Evolutionary conservation across 352 stramenopile species (phyloP).

Genomic region (Aphanomyces cochlioides): DNA sequence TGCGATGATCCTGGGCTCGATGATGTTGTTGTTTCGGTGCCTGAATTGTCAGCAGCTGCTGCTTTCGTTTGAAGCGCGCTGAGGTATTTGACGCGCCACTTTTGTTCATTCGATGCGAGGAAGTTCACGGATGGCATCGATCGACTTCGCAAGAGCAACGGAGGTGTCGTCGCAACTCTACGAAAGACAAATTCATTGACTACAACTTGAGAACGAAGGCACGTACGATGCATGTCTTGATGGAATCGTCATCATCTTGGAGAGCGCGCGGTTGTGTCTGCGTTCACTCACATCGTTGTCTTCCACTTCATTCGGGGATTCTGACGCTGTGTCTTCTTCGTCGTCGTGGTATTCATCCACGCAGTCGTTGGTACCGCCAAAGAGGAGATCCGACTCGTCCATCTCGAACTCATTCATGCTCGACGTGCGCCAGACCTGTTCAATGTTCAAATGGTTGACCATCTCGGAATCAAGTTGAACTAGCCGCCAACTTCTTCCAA

Average conservation of each 20-base stretch:
- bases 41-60: neutral
- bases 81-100: constrained; percentile 29
- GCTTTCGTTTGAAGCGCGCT: neutral
- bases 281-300: neutral
- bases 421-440: too few species aligned
- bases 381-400: constrained; percentile 29
- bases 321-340: neutral
- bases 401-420: constrained; percentile 28
- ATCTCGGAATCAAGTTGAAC: too few species aligned
- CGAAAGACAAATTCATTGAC: neutral
- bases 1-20: too few species aligned
- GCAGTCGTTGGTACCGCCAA: constrained; percentile 4
- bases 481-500: too few species aligned
- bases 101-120: constrained; percentile 18
- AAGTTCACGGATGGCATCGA: constrained; percentile 27
- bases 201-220: neutral
- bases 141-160: constrained; percentile 19
- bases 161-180: neutral
- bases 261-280: neutral
- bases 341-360: constrained; percentile 11
- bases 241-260: neutral
- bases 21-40: neutral
- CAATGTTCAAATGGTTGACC: too few species aligned
- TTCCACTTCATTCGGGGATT: neutral
- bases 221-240: neutral